These are phyloP conservation scores for Diplosphaera chodatii DNA, from an alignment of 139 green algal species.

Conservation along the genomic window DNA sequence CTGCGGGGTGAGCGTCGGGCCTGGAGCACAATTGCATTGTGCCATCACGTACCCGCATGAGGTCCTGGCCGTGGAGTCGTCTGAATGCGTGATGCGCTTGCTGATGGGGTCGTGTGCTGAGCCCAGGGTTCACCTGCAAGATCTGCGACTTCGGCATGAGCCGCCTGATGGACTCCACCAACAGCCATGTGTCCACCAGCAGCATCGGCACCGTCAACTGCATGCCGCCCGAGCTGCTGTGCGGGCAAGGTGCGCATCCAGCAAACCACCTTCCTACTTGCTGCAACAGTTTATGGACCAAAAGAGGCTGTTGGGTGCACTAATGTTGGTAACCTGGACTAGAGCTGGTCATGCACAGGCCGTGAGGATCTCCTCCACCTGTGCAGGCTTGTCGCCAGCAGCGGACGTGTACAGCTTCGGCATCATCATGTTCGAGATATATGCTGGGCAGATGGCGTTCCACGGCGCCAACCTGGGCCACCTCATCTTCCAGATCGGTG, in stretches of 20 bases:
- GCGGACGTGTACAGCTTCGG: conserved; percentile 43
- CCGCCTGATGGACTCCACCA: conserved; percentile 20
- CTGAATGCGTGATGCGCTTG: no score
- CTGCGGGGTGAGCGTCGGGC: conserved; percentile 16
- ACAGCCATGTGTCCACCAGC: conserved; percentile 32
- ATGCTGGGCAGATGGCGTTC: conserved; percentile 13
- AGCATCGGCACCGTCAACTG: conserved; percentile 35
- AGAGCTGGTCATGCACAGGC: no score
- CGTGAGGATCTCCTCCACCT: no score
- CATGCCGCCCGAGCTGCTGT: conserved; percentile 41
- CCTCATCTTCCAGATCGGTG: conserved; percentile 33
- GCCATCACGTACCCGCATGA: no score
- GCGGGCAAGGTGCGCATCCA: conserved; percentile 6
- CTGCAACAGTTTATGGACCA: no score
- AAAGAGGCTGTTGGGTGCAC: no score
- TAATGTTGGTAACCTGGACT: no score
- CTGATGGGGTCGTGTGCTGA: no score
- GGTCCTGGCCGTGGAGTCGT: no score
- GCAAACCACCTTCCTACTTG: no score
- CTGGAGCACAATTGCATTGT: no score
- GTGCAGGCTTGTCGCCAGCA: conserved; percentile 21
- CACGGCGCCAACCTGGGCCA: conserved; percentile 21
- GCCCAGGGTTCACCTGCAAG: conserved; percentile 38
- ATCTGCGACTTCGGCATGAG: conserved; percentile 43
- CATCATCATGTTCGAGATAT: conserved; percentile 38